Evolutionary conservation across 1,284 basidiomycete species (phyloP).

Genomic region (Ustilago sp.): DNA sequence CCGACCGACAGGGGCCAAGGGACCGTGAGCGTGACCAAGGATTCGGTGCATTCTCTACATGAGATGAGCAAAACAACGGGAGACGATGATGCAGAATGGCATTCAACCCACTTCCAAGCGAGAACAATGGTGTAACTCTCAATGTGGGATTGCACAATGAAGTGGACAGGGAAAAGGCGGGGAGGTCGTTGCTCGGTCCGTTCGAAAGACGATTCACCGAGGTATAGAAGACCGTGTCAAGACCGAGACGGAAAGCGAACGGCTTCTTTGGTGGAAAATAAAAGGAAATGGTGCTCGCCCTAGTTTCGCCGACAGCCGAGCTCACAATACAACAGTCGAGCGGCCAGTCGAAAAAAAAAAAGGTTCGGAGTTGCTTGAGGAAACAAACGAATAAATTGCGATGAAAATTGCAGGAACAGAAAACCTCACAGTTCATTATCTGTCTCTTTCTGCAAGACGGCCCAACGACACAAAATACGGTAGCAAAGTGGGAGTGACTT

Average conservation of each 20-base stretch:
- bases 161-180: not conserved
- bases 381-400: not conserved
- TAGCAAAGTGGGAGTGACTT: not conserved
- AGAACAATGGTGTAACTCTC: not conserved
- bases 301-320: constrained; percentile 16
- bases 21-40: not conserved
- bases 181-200: constrained; percentile 22
- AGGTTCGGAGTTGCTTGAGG: not conserved
- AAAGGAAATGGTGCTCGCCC: constrained; percentile 18
- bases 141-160: no score
- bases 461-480: not conserved
- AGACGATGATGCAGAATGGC: constrained; percentile 4
- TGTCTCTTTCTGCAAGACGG: not conserved
- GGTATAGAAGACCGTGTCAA: constrained; percentile 17
- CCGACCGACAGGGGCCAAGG: constrained; percentile 16
- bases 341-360: not conserved
- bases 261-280: constrained; percentile 10
- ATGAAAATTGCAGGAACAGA: not conserved
- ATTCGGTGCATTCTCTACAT: not conserved
- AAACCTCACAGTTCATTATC: not conserved
- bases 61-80: not conserved
- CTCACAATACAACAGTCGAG: not conserved
- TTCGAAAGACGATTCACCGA: constrained; percentile 17
- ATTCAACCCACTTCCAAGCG: not conserved
- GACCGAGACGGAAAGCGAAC: constrained; percentile 24